phyloP scores from a whole-genome alignment of 805 yeast genomes.

The Ogataea polymorpha region DNA sequence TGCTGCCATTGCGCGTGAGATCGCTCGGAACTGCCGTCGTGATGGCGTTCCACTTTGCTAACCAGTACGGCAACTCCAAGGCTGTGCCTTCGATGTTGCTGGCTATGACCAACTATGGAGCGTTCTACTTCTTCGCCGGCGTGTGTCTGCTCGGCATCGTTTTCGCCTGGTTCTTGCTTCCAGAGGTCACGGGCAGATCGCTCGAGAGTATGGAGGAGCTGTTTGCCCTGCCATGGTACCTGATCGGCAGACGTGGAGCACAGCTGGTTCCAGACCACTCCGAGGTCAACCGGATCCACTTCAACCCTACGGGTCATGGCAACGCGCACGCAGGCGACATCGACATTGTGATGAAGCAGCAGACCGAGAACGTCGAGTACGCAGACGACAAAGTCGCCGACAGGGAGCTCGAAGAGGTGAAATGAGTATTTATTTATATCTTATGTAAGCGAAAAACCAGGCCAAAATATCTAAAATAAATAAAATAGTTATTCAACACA shows the following conservation, averaged over 20 bases:
- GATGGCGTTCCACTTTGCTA: constrained; percentile 55
- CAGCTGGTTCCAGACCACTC: constrained; percentile 47
- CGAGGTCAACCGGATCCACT: constrained; percentile 18
- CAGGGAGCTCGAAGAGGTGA: constrained; percentile 5
- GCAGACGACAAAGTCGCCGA: constrained; percentile 12
- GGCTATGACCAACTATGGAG: constrained; percentile 44
- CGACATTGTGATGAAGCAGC: constrained; percentile 11
- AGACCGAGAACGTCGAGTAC: constrained; percentile 12
- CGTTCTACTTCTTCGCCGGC: constrained; percentile 49
- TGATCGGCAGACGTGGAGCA: constrained; percentile 53
- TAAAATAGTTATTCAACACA: too few relatives aligned
- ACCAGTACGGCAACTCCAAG: constrained; percentile 56
- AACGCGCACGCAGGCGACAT: constrained; percentile 17
- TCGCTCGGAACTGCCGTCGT: constrained; percentile 47
- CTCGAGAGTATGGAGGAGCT: constrained; percentile 52
- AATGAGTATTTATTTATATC: not conserved
- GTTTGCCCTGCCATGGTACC: constrained; percentile 54
- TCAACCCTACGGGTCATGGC: constrained; percentile 11
- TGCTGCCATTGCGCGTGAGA: constrained; percentile 50
- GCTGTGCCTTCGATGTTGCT: constrained; percentile 52
- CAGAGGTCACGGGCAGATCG: constrained; percentile 49
- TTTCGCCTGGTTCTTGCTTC: constrained; percentile 49
- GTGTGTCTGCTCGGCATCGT: constrained; percentile 40
- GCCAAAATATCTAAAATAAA: too few relatives aligned
- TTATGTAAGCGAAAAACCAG: not conserved